Evolutionary conservation across 495 filamentous ascomycete genomes (phyloP), one percentile per base, ranked within the genome.

Genomic region (Hypoxylon rickii): DNA sequence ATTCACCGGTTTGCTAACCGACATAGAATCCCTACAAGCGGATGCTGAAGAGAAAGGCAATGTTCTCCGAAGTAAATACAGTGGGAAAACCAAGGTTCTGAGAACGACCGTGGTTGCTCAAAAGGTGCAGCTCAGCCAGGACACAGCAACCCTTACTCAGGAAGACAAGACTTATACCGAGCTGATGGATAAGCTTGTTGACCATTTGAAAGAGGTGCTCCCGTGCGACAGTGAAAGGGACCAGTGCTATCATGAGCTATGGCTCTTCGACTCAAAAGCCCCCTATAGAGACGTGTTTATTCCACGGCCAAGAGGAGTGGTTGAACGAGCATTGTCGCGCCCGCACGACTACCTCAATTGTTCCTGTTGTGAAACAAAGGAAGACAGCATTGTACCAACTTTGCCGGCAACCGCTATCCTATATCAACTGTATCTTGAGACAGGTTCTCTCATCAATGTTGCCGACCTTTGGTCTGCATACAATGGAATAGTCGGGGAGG

Each of bases 381-480:
- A 78, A 20, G 71, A 77, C 66, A 68, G 69, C 2, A 48, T 87
- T 4, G 82, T 80, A 4, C 61, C 83, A 6, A 88, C 84, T 6
- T 83, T 93, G 59, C 92, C 95, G 10, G 74, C 89, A 11, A 87
- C 87, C 12, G 81, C 91, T 1, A 87, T 96, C 13, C 62, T 97
- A 52, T 98, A 96, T 73, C 90, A 95, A 51, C 74, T 97, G 20
- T 97, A 96, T 69, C 80, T 92, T 13, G 93, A 97, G 73, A 89
- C 92, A 0, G 93, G 93, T 3, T 80, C 86, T 4, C 70, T 96
- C 39, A 85, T 98, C 63, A 98, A 98, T 67, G 84, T 89, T 4
- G 85, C 85, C 36, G 94, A 98, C 71, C 70, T 98, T 17, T 96
- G 90, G 90, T 83, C 87, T 17, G 90, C 94, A 1, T 97, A 96